These are phyloP conservation scores for Sugiyamaella pinicola DNA, from an alignment of 1,139 yeast genomes.

Conservation along the genomic window DNA sequence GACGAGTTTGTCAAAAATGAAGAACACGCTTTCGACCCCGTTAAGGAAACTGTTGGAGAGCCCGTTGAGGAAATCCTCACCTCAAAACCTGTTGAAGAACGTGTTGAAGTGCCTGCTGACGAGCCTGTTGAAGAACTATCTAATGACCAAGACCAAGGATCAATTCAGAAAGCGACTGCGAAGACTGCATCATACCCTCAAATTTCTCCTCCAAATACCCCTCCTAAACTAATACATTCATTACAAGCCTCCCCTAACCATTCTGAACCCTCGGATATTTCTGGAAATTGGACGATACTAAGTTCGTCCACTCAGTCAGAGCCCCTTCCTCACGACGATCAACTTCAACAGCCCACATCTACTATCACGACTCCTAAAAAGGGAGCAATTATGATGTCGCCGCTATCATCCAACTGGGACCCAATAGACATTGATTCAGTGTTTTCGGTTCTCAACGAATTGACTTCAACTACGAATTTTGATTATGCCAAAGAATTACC, in stretches of 20 bases:
- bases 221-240: constrained; percentile 4
- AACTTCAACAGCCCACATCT: background rate
- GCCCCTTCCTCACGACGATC: background rate
- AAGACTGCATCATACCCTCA: background rate
- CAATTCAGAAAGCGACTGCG: constrained; percentile 3
- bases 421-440: constrained; percentile 39
- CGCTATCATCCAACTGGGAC: constrained; percentile 31
- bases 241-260: background rate
- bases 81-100: constrained; percentile 3
- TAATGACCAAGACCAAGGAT: constrained; percentile 6
- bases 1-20: no score
- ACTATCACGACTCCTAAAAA: background rate
- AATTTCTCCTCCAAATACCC: background rate
- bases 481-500: constrained; percentile 57
- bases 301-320: constrained; percentile 25
- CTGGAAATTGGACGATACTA: constrained; percentile 27
- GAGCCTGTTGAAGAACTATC: constrained; percentile 2
- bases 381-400: background rate
- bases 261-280: constrained; percentile 10
- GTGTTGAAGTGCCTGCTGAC: constrained; percentile 1
- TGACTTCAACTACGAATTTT: constrained; percentile 45
- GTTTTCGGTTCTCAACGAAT: constrained; percentile 45
- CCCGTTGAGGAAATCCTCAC: background rate
- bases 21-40: no score
- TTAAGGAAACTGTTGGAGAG: constrained; percentile 6